A percentile compares a stretch with the other conserved stretches of the same genome.
phyloP scores from a whole-genome alignment of 1,284 basidiomycete species.

The Tremellales sp. region DNA sequence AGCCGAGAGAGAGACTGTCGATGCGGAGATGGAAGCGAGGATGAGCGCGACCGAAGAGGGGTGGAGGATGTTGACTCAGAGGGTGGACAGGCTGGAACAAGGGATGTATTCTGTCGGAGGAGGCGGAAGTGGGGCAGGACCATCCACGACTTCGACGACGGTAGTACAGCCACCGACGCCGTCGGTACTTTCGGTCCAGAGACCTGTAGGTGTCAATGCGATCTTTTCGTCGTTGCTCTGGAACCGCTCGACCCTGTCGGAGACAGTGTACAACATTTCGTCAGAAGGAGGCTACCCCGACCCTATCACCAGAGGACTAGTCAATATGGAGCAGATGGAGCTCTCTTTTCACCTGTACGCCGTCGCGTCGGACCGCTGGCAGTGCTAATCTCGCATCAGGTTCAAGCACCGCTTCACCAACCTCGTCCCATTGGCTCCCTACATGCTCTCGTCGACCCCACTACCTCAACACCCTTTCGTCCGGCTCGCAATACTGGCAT shows the following conservation, averaged over 20 bases:
- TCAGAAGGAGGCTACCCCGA: constrained; percentile 17
- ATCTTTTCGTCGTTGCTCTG: background rate
- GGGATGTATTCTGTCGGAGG: background rate
- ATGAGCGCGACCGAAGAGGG: background rate
- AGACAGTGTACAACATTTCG: constrained; percentile 16
- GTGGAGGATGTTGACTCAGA: background rate
- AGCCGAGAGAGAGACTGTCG: background rate
- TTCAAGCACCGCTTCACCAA: constrained; percentile 32
- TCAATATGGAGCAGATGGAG: constrained; percentile 19
- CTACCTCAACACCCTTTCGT: constrained; percentile 29
- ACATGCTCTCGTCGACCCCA: constrained; percentile 20
- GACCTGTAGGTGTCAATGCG: background rate
- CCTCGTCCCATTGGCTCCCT: constrained; percentile 27
- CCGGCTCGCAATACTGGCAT: constrained; percentile 23
- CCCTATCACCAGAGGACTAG: constrained; percentile 14
- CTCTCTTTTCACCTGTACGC: constrained; percentile 27
- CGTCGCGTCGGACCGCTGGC: background rate
- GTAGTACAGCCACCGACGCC: background rate
- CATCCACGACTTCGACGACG: background rate
- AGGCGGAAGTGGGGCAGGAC: background rate
- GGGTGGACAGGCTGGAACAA: constrained; percentile 4
- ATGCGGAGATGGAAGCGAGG: constrained; percentile 1
- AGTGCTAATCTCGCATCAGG: background rate
- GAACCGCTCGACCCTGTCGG: background rate
- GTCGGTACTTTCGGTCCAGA: background rate